A percentile compares a stretch with the other conserved stretches of the same genome.
Evolutionary conservation across 139 green algal genomes (phyloP).

Genomic region (Eudorina sp.): DNA sequence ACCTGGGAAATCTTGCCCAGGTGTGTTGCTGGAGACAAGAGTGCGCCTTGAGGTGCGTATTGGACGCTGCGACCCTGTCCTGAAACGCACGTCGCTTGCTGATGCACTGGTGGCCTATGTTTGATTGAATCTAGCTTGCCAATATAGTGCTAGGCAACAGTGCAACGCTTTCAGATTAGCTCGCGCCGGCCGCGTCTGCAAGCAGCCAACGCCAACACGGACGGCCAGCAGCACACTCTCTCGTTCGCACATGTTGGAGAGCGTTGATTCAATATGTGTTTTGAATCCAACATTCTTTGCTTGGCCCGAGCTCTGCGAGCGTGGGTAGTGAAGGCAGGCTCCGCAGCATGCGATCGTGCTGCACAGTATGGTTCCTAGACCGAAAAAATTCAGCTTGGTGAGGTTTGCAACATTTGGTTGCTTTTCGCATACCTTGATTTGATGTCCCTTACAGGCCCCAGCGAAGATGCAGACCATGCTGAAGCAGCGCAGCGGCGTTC

Average conservation of each 20-base stretch:
- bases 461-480: conserved; percentile 34
- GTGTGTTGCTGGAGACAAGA: neutral
- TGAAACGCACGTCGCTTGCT: neutral
- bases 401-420: no score
- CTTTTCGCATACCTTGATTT: no score
- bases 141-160: neutral
- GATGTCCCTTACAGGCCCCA: conserved; percentile 18
- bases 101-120: neutral
- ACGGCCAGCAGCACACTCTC: neutral
- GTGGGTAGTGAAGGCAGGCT: no score
- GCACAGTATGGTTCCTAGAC: no score
- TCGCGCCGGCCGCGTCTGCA: neutral
- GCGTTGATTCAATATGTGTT: neutral
- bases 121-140: neutral
- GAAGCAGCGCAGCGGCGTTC: conserved; percentile 38
- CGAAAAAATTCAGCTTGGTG: no score
- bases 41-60: neutral
- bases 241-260: neutral
- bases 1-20: neutral
- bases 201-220: conserved; percentile 15
- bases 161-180: no score
- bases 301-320: no score
- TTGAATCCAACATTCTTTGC: no score
- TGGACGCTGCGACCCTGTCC: neutral
- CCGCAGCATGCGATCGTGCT: no score